Percentiles rank a stretch among this genome's conserved stretches.
Evolutionary conservation across 2,329 filamentous ascomycete genomes (phyloP).

Genomic region (Aspergillus hiratsukae): DNA sequence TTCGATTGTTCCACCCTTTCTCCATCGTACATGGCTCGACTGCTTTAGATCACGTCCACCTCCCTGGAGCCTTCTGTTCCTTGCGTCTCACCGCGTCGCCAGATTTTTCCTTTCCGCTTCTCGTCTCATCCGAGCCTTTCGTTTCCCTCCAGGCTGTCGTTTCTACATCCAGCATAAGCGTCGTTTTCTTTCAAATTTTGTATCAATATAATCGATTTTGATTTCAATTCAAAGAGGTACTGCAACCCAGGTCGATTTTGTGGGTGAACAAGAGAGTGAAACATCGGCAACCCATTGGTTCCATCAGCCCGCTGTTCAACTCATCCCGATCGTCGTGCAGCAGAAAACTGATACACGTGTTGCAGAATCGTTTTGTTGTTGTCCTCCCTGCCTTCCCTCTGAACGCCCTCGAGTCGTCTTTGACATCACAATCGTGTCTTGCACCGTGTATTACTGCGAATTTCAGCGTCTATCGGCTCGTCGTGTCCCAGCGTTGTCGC

Average conservation of each 20-base stretch:
- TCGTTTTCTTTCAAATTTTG: conserved; percentile 24
- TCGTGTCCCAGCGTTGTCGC: conserved; percentile 12
- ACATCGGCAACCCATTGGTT: background rate
- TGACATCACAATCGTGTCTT: conserved; percentile 11
- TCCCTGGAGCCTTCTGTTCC: conserved; percentile 24
- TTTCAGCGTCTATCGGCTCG: conserved; percentile 6
- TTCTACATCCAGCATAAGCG: conserved; percentile 16
- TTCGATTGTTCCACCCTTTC: conserved; percentile 4
- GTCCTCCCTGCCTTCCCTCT: conserved; percentile 16
- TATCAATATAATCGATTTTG: conserved; percentile 28
- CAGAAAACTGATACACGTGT: conserved; percentile 21
- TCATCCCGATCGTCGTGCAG: conserved; percentile 13
- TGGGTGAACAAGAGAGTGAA: background rate
- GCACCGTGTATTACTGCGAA: conserved; percentile 3
- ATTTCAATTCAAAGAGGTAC: conserved; percentile 30
- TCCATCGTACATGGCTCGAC: conserved; percentile 31
- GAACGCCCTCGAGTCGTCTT: conserved; percentile 13
- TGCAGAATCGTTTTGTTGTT: conserved; percentile 17
- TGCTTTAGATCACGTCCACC: conserved; percentile 23
- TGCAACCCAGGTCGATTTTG: background rate
- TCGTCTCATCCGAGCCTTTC: conserved; percentile 25
- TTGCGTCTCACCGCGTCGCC: conserved; percentile 24
- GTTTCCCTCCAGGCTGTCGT: conserved; percentile 23
- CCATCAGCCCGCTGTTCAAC: conserved; percentile 10
- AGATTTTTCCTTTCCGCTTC: conserved; percentile 19